Evolutionary conservation across 1,284 basidiomycete genomes (phyloP).

Genomic region (Neolentinus lepideus): DNA sequence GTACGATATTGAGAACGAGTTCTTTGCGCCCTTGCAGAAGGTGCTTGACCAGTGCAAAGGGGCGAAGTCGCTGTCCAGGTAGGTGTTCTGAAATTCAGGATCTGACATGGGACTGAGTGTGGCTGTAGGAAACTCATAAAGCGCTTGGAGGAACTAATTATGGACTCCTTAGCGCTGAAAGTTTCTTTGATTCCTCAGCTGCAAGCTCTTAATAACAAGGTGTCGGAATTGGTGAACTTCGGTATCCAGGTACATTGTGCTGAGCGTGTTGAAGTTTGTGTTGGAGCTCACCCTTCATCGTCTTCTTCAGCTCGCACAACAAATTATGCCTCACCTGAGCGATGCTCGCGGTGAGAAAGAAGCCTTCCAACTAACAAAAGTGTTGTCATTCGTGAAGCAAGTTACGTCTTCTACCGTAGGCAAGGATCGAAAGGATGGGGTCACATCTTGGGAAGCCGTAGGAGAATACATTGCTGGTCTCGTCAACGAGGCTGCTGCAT

Average conservation of each 20-base stretch:
- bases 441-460: slow-evolving; percentile 74
- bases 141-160: slow-evolving; percentile 74
- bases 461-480: slow-evolving; percentile 63
- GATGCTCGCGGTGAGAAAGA: slow-evolving; percentile 72
- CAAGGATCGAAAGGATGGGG: slow-evolving; percentile 56
- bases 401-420: slow-evolving; percentile 65
- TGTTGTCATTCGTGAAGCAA: slow-evolving; percentile 69
- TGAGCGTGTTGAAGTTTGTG: background rate
- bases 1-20: slow-evolving; percentile 60
- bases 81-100: slow-evolving; percentile 16
- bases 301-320: slow-evolving; percentile 67
- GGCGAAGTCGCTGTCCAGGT: slow-evolving; percentile 79
- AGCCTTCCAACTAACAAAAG: slow-evolving; percentile 66
- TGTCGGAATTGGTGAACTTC: slow-evolving; percentile 82
- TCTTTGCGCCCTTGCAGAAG: slow-evolving; percentile 78
- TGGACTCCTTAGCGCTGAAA: slow-evolving; percentile 66
- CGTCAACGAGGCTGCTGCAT: slow-evolving; percentile 59
- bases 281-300: background rate
- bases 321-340: slow-evolving; percentile 73
- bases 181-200: slow-evolving; percentile 66
- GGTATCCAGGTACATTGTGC: slow-evolving; percentile 68
- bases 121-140: slow-evolving; percentile 73
- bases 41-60: slow-evolving; percentile 77
- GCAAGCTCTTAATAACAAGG: slow-evolving; percentile 60
- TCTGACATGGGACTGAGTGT: slow-evolving; percentile 4